phyloP scores from a whole-genome alignment of 2,329 filamentous ascomycete species.

The Alternaria solani region DNA sequence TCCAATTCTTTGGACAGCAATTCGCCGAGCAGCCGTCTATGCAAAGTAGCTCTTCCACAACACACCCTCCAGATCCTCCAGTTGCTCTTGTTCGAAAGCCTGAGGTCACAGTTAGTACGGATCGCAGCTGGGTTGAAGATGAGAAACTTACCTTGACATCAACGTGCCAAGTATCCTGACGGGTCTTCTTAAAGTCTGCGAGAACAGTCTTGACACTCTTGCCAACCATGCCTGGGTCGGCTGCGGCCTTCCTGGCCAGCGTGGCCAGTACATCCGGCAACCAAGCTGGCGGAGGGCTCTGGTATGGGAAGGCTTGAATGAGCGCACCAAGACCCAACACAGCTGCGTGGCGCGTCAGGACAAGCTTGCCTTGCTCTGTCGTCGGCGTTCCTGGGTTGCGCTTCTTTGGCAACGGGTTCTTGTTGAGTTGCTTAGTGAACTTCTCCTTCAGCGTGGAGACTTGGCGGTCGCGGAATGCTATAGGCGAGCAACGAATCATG shows the following conservation, averaged over 20 bases:
- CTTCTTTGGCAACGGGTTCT: conserved; percentile 86
- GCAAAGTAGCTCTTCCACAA: conserved; percentile 99
- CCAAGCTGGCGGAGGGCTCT: conserved; percentile 89
- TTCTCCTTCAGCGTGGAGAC: conserved; percentile 77
- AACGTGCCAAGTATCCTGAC: conserved; percentile 97
- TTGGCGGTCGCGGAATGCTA: conserved; percentile 77
- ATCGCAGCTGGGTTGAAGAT: background rate
- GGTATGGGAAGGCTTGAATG: conserved; percentile 95
- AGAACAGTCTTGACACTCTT: conserved; percentile 94
- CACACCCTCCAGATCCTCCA: conserved; percentile 94
- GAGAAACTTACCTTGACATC: conserved; percentile 83
- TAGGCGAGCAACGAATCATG: conserved; percentile 96
- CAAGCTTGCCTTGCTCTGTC: conserved; percentile 75
- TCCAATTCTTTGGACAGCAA: background rate
- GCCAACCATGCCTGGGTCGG: conserved; percentile 88
- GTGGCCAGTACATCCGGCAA: conserved; percentile 91
- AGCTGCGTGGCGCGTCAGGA: conserved; percentile 85
- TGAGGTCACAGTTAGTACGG: conserved; percentile 42
- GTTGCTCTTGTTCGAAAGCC: conserved; percentile 87
- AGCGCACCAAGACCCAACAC: conserved; percentile 90
- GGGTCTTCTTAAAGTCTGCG: conserved; percentile 98
- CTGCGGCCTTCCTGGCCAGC: conserved; percentile 83
- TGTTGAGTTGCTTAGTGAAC: conserved; percentile 78
- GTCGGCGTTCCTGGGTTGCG: conserved; percentile 70
- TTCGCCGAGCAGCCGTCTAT: conserved; percentile 49